Percentiles rank a stretch among this genome's conserved stretches.
These are phyloP conservation scores for Coniochaeta sp. DNA, from an alignment of 2,329 filamentous ascomycete genomes.

Conservation along the genomic window DNA sequence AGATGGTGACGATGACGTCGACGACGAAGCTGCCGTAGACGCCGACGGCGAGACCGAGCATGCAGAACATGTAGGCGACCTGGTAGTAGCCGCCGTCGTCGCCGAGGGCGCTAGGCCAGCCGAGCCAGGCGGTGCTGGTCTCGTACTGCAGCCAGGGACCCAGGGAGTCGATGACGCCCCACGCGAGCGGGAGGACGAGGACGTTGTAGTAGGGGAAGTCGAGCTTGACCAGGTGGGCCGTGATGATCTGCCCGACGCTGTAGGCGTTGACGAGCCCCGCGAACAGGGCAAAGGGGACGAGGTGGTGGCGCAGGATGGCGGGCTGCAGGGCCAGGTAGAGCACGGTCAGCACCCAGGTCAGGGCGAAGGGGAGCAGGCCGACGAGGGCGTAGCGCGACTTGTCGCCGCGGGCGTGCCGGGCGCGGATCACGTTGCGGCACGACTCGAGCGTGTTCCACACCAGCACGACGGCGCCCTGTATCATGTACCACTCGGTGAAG, in stretches of 20 bases:
- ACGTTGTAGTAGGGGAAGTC: constrained; percentile 89
- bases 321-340: constrained; percentile 82
- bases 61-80: constrained; percentile 73
- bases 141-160: constrained; percentile 58
- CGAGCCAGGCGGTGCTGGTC: constrained; percentile 52
- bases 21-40: constrained; percentile 98
- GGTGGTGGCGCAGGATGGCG: constrained; percentile 69
- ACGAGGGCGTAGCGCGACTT: constrained; percentile 67
- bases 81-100: constrained; percentile 79
- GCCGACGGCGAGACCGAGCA: constrained; percentile 75
- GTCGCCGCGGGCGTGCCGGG: constrained; percentile 67
- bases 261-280: constrained; percentile 89
- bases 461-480: constrained; percentile 75
- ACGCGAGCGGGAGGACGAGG: constrained; percentile 67
- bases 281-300: constrained; percentile 86
- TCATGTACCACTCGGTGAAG: constrained; percentile 89
- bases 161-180: constrained; percentile 72
- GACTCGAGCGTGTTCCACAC: constrained; percentile 78
- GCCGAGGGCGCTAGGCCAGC: constrained; percentile 72
- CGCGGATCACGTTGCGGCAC: constrained; percentile 76
- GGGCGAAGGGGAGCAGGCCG: constrained; percentile 75
- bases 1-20: constrained; percentile 95
- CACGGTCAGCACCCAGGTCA: constrained; percentile 69
- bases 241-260: constrained; percentile 92
- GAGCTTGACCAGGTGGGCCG: constrained; percentile 81